Percentiles rank a stretch among this genome's conserved stretches.
Evolutionary conservation across 768 basidiomycete species (phyloP).

Genomic region (Suillus subaureus): DNA sequence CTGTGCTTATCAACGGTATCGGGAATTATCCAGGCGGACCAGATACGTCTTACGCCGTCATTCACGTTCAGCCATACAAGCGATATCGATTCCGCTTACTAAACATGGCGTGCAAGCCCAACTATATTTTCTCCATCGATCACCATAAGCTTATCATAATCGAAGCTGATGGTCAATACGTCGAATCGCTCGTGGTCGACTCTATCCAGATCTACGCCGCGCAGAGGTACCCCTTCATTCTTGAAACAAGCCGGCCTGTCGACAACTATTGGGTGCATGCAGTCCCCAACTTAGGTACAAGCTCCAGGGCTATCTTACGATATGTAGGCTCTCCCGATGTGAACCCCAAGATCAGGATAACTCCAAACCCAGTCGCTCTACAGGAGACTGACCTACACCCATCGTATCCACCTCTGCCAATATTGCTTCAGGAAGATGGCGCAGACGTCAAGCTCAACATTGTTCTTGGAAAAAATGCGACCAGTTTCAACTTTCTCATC

Average conservation of each 20-base stretch:
- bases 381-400: not conserved
- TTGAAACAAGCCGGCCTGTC: conserved; percentile 36
- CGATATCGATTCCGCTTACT: conserved; percentile 43
- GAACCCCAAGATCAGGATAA: conserved; percentile 34
- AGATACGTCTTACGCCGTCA: conserved; percentile 33
- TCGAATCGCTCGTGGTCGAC: conserved; percentile 40
- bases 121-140: conserved; percentile 47
- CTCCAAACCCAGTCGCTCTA: not conserved
- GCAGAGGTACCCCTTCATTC: conserved; percentile 55
- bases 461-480: conserved; percentile 26
- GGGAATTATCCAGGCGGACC: conserved; percentile 39
- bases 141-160: conserved; percentile 48
- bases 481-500: conserved; percentile 26
- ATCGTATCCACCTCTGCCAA: not conserved
- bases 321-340: conserved; percentile 40
- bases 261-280: conserved; percentile 49
- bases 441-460: conserved; percentile 39
- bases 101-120: conserved; percentile 47
- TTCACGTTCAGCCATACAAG: conserved; percentile 34
- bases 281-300: conserved; percentile 34
- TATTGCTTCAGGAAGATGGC: not conserved
- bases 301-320: conserved; percentile 45
- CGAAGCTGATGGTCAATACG: conserved; percentile 46
- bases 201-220: conserved; percentile 47
- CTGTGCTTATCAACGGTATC: conserved; percentile 38